Evolutionary conservation across 768 basidiomycete genomes (phyloP), one percentile per base, ranked within the genome.

Genomic region (Sistotremastrum niveocremeum): DNA sequence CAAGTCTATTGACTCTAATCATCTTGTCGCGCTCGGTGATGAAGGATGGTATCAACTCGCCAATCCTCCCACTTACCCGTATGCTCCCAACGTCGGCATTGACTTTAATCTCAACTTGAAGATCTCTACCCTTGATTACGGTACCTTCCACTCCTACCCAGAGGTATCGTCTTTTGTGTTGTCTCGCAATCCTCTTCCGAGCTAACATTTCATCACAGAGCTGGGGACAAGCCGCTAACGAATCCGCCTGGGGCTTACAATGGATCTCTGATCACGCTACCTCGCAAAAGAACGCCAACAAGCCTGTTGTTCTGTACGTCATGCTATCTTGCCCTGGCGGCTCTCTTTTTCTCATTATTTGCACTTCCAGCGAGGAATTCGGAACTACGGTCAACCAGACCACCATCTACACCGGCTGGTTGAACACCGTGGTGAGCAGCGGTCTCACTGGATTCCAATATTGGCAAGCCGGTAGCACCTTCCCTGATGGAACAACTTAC

Each of bases 341-440:
- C 10, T 38, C 41, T 53, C 39, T n/a, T n/a, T 20, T 20, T 20
- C 20, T 20, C 20, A 20, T 2, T 20, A 20, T 20, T 2, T 20
- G 1, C 20, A 20, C 20, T 20, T 20, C 20, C 2, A 20, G 20
- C 20, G 79, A 82, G 55, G 81, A 81, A 51, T 81, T 78, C 51
- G 79, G 79, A 34, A 69, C 79, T 4, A 74, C 75, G 1, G 58
- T 49, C 48, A 20, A 20, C 2, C 74, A 75, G 52, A 49, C 64
- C 0, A 57, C 64, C 0, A 70, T 67, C 9, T 82, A 81, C 57
- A 59, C 69, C 28, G 56, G 64, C 20, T 83, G 78, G 79, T 74
- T 66, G 49, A 61, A 63, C 51, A 61, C 72, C 41, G 59, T 78
- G 9, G 51, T 76, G 6, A 70, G 68, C 28, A 67, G 71, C 12